A percentile compares a stretch with the other conserved stretches of the same genome.
phyloP scores from a whole-genome alignment of 768 basidiomycete species.

The Phlegmacium glaucopus region DNA sequence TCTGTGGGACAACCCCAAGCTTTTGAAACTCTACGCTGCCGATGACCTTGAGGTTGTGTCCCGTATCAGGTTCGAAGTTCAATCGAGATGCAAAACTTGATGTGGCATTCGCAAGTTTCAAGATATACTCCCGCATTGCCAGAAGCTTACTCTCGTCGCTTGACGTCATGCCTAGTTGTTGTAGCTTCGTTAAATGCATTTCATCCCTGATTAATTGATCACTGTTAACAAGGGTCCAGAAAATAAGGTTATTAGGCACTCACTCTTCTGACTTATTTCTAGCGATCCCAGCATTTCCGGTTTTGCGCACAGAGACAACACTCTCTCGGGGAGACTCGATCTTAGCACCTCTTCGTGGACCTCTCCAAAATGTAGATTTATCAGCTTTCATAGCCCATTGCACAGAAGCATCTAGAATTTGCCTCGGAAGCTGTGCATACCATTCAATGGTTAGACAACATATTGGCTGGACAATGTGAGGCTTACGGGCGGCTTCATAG shows the following conservation, averaged over 20 bases:
- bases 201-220: constrained; percentile 59
- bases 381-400: constrained; percentile 87
- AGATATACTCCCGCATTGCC: constrained; percentile 86
- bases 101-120: constrained; percentile 77
- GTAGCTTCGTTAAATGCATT: constrained; percentile 67
- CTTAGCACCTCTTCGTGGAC: constrained; percentile 45
- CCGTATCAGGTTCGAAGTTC: constrained; percentile 58
- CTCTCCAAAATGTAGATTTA: constrained; percentile 77
- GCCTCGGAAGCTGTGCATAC: constrained; percentile 46
- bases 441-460: constrained; percentile 15
- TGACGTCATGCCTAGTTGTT: constrained; percentile 82
- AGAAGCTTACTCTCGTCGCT: constrained; percentile 82
- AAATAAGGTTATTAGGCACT: constrained; percentile 18
- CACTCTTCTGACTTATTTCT: constrained; percentile 76
- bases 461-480: neutral
- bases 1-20: constrained; percentile 86
- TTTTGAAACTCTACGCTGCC: constrained; percentile 80
- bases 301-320: constrained; percentile 60
- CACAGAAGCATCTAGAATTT: constrained; percentile 81
- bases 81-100: constrained; percentile 72
- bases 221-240: neutral
- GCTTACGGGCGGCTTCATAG: constrained; percentile 77
- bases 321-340: constrained; percentile 71
- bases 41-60: constrained; percentile 58
- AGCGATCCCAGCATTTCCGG: constrained; percentile 36